These are phyloP conservation scores for Leucaena leucocephala DNA, from an alignment of 306 rosid genomes.

Conservation along the genomic window DNA sequence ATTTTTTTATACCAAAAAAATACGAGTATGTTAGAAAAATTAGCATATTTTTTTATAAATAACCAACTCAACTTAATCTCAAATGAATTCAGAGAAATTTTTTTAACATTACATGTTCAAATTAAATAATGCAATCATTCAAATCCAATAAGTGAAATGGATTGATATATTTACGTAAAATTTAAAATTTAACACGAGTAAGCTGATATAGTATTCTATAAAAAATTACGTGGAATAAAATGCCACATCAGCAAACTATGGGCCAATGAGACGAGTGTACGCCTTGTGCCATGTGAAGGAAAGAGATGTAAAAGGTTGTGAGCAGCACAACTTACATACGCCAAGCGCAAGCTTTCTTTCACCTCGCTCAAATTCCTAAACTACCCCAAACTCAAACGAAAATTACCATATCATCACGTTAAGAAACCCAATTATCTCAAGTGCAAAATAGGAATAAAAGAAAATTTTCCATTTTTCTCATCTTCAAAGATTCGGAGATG, in stretches of 20 bases:
- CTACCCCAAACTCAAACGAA: background rate
- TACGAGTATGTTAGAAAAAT: too few species aligned
- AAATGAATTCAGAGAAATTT: too few species aligned
- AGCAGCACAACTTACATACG: background rate
- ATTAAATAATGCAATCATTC: too few species aligned
- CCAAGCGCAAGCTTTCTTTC: background rate
- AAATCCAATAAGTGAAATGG: too few species aligned
- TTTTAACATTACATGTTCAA: too few species aligned
- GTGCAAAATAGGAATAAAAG: background rate
- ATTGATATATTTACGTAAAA: too few species aligned
- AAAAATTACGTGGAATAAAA: background rate
- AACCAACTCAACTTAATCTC: too few species aligned
- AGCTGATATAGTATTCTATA: background rate
- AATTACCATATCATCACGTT: too few species aligned
- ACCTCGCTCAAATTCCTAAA: background rate
- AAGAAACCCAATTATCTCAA: background rate
- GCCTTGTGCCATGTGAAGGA: background rate
- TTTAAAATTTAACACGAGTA: too few species aligned
- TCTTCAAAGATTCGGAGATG: background rate
- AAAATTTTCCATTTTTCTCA: background rate
- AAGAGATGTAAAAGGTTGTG: background rate
- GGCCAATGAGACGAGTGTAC: background rate
- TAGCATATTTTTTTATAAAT: too few species aligned
- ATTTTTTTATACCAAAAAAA: too few species aligned
- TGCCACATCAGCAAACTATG: background rate